phyloP scores from a whole-genome alignment of 129 eudicot species.

The Flaveria brownii region DNA sequence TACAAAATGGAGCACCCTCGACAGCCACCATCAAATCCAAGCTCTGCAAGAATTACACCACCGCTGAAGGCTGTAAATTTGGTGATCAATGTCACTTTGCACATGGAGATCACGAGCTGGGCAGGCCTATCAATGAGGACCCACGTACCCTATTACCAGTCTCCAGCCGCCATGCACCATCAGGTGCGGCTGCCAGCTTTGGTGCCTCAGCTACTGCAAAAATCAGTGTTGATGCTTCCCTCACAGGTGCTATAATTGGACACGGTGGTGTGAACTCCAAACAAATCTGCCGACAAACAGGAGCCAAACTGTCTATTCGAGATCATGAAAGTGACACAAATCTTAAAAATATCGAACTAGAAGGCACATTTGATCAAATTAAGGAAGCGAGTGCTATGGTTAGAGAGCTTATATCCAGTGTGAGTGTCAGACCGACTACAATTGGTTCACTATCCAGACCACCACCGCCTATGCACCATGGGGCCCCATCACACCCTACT shows the following conservation, averaged over 20 bases:
- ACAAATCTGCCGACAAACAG: conserved; percentile 76
- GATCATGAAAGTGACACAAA: conserved; percentile 66
- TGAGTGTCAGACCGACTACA: conserved; percentile 38
- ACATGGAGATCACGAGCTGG: conserved; percentile 91
- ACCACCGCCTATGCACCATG: conserved; percentile 32
- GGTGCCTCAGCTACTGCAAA: conserved; percentile 82
- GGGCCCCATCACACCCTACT: conserved; percentile 31
- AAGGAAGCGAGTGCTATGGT: conserved; percentile 72
- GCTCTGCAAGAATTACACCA: conserved; percentile 72
- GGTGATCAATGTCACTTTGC: conserved; percentile 89
- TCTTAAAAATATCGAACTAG: conserved; percentile 74
- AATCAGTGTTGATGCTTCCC: conserved; percentile 73
- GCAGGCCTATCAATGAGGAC: conserved; percentile 56
- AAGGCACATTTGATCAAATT: conserved; percentile 87
- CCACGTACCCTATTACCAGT: conserved; percentile 40
- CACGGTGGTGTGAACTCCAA: conserved; percentile 86
- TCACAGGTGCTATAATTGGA: conserved; percentile 83
- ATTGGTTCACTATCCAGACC: conserved; percentile 28
- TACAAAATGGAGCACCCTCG: conserved; percentile 42
- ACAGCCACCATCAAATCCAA: conserved; percentile 52
- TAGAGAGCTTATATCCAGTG: conserved; percentile 54
- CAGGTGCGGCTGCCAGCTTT: conserved; percentile 50
- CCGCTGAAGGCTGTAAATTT: conserved; percentile 86
- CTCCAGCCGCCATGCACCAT: conserved; percentile 37
- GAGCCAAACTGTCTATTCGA: conserved; percentile 67